Evolutionary conservation across 768 basidiomycete species (phyloP).

Genomic region (Psilocybe tampanensis): DNA sequence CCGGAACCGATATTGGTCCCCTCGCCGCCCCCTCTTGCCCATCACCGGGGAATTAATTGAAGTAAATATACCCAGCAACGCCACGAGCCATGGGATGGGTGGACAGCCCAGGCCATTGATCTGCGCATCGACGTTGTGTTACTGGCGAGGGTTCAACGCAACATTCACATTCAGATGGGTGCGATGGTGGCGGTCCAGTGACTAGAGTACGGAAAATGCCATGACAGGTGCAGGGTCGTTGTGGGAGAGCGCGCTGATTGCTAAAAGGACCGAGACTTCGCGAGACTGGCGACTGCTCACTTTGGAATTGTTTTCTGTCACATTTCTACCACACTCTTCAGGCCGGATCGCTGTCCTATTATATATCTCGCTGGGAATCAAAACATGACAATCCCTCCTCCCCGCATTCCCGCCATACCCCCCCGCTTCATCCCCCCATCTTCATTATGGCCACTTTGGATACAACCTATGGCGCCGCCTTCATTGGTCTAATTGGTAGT

Average conservation of each 20-base stretch:
- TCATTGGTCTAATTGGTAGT: conserved; percentile 45
- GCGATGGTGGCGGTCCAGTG: not conserved
- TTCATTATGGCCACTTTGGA: conserved; percentile 63
- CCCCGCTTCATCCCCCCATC: not conserved
- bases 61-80: no score
- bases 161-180: no score
- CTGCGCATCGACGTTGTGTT: no score
- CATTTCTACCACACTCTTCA: conserved; percentile 10
- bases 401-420: conserved; percentile 11
- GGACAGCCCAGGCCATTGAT: no score
- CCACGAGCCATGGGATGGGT: no score
- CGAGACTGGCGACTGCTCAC: not conserved
- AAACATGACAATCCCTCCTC: conserved; percentile 6
- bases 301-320: conserved; percentile 12
- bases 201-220: conserved; percentile 9
- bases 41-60: not conserved
- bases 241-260: conserved; percentile 4
- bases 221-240: not conserved
- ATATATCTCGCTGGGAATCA: not conserved
- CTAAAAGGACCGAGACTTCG: conserved; percentile 10
- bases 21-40: no score
- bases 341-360: not conserved
- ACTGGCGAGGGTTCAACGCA: no score
- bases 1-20: not conserved
- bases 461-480: conserved; percentile 45